Conservation (phyloP, 2,329 filamentous ascomycete genomes). For the Colletotrichum lentis region DNA sequence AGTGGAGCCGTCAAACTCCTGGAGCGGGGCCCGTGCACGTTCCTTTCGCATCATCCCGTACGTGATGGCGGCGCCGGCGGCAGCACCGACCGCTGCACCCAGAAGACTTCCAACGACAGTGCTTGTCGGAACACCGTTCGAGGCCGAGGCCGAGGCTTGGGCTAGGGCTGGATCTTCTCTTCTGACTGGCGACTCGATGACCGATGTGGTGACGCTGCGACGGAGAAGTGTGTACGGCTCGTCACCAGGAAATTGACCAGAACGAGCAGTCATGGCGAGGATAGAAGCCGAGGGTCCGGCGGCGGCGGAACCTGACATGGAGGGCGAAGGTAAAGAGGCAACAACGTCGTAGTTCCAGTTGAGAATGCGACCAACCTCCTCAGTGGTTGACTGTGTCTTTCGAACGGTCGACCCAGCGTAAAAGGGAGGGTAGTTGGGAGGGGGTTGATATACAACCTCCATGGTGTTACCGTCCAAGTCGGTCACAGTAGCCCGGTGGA, state of each 20-base stretch:
- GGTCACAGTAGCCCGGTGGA: conserved; percentile 64
- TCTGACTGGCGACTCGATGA: conserved; percentile 41
- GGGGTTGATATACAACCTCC: conserved; percentile 72
- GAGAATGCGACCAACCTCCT: conserved; percentile 55
- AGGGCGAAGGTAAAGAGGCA: conserved; percentile 39
- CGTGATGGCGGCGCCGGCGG: conserved; percentile 66
- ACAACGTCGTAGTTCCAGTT: conserved; percentile 60
- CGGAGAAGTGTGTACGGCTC: conserved; percentile 44
- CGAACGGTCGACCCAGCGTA: conserved; percentile 49
- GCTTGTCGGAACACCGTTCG: conserved; percentile 53
- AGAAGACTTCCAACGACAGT: conserved; percentile 78
- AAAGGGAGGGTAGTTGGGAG: conserved; percentile 45
- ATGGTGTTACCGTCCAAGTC: conserved; percentile 88
- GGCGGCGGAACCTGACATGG: neutral
- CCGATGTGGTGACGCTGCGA: conserved; percentile 50
- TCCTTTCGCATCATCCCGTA: conserved; percentile 77
- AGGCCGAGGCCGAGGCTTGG: conserved; percentile 45
- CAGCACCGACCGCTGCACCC: conserved; percentile 80
- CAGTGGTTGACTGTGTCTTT: conserved; percentile 49
- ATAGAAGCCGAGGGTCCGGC: conserved; percentile 25
- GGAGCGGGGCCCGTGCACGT: conserved; percentile 49
- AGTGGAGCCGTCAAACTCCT: conserved; percentile 50
- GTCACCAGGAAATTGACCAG: conserved; percentile 38
- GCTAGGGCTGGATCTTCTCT: conserved; percentile 37
- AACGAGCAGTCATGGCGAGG: conserved; percentile 40